Evolutionary conservation across 352 stramenopile genomes (phyloP).

Genomic region (Globisporangium cystogenes): DNA sequence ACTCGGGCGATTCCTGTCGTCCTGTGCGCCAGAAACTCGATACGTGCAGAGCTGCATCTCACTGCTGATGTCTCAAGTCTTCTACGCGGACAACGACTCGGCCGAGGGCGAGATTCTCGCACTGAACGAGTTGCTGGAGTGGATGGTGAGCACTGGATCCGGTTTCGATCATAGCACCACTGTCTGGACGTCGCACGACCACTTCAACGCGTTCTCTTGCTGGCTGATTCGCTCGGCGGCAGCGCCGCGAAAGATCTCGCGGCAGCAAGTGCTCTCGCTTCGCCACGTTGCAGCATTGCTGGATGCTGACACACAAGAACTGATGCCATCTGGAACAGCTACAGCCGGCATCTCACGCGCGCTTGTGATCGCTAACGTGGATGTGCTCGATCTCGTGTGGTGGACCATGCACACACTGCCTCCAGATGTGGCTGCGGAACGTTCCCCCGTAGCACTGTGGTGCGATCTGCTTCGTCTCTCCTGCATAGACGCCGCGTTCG

Average conservation of each 20-base stretch:
- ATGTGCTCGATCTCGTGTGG: slow-evolving; percentile 11
- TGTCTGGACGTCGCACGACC: neutral
- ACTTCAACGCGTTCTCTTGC: slow-evolving; percentile 1
- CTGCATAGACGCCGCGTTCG: neutral
- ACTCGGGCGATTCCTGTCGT: slow-evolving; percentile 3
- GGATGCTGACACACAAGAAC: neutral
- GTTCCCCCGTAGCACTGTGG: slow-evolving; percentile 6
- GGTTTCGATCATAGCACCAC: neutral
- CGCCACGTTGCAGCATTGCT: neutral
- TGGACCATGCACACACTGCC: slow-evolving; percentile 4
- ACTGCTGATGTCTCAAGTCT: slow-evolving; percentile 6
- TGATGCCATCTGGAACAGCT: neutral
- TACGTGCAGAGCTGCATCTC: slow-evolving; percentile 8
- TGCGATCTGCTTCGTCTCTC: slow-evolving; percentile 5
- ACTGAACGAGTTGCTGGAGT: slow-evolving; percentile 1
- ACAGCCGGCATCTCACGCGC: neutral
- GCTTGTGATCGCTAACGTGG: neutral
- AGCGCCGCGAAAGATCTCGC: neutral
- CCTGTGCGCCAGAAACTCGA: neutral
- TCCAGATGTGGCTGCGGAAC: neutral
- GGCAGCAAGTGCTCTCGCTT: neutral
- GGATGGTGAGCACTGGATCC: neutral
- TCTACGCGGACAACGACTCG: slow-evolving; percentile 4
- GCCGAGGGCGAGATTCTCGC: neutral
- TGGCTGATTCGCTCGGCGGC: slow-evolving; percentile 1